Evolutionary conservation across 2,329 filamentous ascomycete species (phyloP).

Genomic region (Laburnicola sp.): DNA sequence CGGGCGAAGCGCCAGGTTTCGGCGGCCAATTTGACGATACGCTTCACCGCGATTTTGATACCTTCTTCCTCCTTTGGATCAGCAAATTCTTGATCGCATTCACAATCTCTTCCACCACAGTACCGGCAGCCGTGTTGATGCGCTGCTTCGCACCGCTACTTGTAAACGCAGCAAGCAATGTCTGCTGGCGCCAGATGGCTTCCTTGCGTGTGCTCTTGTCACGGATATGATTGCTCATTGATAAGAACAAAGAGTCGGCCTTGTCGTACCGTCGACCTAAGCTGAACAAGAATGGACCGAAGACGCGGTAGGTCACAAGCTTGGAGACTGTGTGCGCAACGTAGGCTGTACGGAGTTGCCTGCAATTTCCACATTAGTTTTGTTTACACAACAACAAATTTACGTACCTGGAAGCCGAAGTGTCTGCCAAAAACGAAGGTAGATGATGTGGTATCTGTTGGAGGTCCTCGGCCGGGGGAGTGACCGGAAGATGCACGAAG

Average conservation of each 20-base stretch:
- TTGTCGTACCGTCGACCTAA: conserved; percentile 58
- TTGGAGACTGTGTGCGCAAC: conserved; percentile 60
- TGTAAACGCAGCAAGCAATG: conserved; percentile 60
- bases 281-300: conserved; percentile 62
- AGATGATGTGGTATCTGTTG: conserved; percentile 56
- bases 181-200: conserved; percentile 62
- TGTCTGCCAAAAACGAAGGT: conserved; percentile 60
- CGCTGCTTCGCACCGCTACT: conserved; percentile 60
- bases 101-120: conserved; percentile 61
- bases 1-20: conserved; percentile 63
- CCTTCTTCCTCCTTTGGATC: conserved; percentile 55
- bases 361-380: conserved; percentile 14
- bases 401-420: conserved; percentile 50
- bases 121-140: conserved; percentile 58
- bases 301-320: conserved; percentile 59
- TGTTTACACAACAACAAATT: not conserved
- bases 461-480: conserved; percentile 55
- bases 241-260: conserved; percentile 59
- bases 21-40: conserved; percentile 61
- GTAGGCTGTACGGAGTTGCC: conserved; percentile 58
- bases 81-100: conserved; percentile 57
- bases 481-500: conserved; percentile 56
- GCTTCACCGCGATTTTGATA: conserved; percentile 55
- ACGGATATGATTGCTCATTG: conserved; percentile 59
- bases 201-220: conserved; percentile 60